Percentiles rank a stretch among this genome's conserved stretches.
phyloP scores from a whole-genome alignment of 2,329 filamentous ascomycete genomes.

The Orbilia ellipsospora region DNA sequence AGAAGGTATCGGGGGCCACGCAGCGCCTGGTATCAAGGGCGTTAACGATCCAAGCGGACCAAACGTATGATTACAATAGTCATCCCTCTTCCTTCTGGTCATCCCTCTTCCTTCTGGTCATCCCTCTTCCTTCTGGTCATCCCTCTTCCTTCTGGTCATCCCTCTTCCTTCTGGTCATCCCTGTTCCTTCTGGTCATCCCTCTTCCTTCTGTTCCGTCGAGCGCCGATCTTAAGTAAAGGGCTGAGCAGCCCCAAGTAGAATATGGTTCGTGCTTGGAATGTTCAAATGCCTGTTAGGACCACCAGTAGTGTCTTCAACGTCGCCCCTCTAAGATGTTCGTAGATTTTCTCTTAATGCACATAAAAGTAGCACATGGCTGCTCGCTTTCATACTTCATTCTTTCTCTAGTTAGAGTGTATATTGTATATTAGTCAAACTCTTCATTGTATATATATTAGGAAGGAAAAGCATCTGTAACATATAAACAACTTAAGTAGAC shows the following conservation, averaged over 20 bases:
- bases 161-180: background rate
- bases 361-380: background rate
- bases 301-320: no score
- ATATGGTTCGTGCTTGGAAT: no score
- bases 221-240: background rate
- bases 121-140: background rate
- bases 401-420: constrained; percentile 33
- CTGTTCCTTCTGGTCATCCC: background rate
- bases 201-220: background rate
- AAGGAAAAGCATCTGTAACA: constrained; percentile 18
- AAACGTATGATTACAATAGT: background rate
- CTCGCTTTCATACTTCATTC: background rate
- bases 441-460: constrained; percentile 32
- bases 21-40: constrained; percentile 41
- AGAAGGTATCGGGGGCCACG: constrained; percentile 41
- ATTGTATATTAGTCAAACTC: constrained; percentile 3
- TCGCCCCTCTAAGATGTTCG: no score
- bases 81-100: background rate
- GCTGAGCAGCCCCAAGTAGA: background rate
- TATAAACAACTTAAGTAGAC: background rate
- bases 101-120: background rate
- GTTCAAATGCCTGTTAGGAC: no score
- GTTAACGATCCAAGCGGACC: constrained; percentile 42
- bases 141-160: background rate
- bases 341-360: background rate